Evolutionary conservation across 2,329 filamentous ascomycete species (phyloP), one percentile per base, ranked within the genome.

Genomic region (Ceratocystis huliohia): DNA sequence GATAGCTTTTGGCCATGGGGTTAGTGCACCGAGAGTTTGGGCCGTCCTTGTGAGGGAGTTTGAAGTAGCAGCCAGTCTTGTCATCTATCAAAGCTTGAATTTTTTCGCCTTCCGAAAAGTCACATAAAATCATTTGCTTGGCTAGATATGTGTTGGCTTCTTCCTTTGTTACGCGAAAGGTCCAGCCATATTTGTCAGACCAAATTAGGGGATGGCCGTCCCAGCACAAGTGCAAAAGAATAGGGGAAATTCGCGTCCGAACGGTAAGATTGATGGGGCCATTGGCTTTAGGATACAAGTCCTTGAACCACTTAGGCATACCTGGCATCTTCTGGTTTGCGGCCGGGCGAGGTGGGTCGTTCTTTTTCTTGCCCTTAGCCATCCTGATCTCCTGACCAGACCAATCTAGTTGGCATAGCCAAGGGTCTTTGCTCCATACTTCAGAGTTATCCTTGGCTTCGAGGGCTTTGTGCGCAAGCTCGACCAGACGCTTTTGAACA

Each of bases 271-370:
- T 86, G 67, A 96, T 94, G 57, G 82, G 82, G 0, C 81, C 78
- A 67, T 85, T 83, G 28, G 77, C 86, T 66, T 85, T 91, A 1
- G 82, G 71, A 71, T 95, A 96, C 1, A 99, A 79, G 73, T 91
- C 91, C 73, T 94, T 96, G 77, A 96, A 99, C 94, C 94, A 99
- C 70, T 88, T 82, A 0, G 94, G 94, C 88, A 89, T 94, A 15
- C 94, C 94, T 0, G 93, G 92, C 77, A 88, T 91, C 80, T 97
- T 99, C 74, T 99, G 94, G 59, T 88, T 81, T 10, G 86, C 86
- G 6, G 86, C 88, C 37, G 88, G 91, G 57, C 91, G 81, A 1
- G 88, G 88, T 10, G 88, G 86, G 66, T 95, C 90, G 8, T 78
- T 80, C 74, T 96, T 96, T 76, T 88, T 92, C 78, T 94, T 96